Base-by-base conservation (phyloP, 2,329 filamentous ascomycete genomes). In the Penicillium sp. region DNA sequence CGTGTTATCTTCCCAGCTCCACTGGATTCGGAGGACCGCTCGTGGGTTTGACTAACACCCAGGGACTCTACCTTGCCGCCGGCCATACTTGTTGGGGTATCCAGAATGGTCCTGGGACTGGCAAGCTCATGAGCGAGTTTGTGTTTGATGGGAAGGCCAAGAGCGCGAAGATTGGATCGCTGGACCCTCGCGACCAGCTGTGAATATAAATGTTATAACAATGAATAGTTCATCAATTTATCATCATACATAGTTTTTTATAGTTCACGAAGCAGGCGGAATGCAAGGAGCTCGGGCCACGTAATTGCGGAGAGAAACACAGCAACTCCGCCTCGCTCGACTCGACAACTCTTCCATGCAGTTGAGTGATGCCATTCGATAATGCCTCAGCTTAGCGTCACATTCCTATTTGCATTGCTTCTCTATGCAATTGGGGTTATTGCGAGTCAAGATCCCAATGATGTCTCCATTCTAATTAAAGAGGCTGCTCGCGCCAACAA, bases 51-150 rank as follows among this genome's bases (percentile, higher is more conserved):
- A 89, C 88, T 6, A 75, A 76, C 2, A 77, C 82, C 0, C 76
- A 79, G 5, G 88, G 89, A 0, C 56, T 96, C 29, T 82, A 84
- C 61, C 71, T 96, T 42, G 92, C 92, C 0, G 76, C 86, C 0
- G 92, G 92, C 0, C 92, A 98, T 69, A 95, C 88, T 1, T 96
- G 90, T 67, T 98, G 92, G 92, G 92, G 92, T 0, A 95, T 98
- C 14, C 90, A 96, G 68, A 96, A 98, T 67, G 87, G 81, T 0
- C 89, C 90, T 1, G 92, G 76, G 1, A 96, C 90, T 6, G 85
- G 85, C 3, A 85, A 82, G 65, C 62, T 90, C 26, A 82, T 92
- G 70, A 82, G 83, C 25, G 84, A 90, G 62, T 79, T 85, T 64
- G 68, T 92, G 2, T 79, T 89, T 54, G 84, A 89, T 37, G 85